Evolutionary conservation across 1,139 yeast species (phyloP).

Genomic region (Scheffersomyces illinoinensis): DNA sequence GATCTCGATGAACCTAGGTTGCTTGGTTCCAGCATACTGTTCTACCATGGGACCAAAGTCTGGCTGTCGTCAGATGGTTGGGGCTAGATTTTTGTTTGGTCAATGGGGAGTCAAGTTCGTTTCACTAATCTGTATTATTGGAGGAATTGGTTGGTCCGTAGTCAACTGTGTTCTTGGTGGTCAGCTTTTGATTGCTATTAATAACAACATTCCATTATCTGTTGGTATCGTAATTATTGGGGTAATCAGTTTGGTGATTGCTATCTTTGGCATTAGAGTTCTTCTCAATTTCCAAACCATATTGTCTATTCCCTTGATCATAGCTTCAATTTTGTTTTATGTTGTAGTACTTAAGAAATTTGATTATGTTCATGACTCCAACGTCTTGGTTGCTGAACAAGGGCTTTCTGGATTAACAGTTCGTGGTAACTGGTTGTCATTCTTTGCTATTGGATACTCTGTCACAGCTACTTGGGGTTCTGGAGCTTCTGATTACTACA

Average conservation of each 20-base stretch:
- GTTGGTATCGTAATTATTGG: conserved; percentile 35
- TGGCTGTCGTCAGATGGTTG: conserved; percentile 44
- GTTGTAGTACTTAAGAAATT: conserved; percentile 22
- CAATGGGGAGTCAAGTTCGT: conserved; percentile 40
- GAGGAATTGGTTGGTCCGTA: conserved; percentile 45
- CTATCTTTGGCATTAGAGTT: conserved; percentile 36
- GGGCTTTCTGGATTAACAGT: conserved; percentile 10
- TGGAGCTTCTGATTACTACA: conserved; percentile 30
- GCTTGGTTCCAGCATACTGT: conserved; percentile 41
- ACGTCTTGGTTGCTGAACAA: conserved; percentile 15
- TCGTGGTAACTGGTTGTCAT: conserved; percentile 27
- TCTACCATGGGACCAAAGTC: conserved; percentile 43
- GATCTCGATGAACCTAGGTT: conserved; percentile 33
- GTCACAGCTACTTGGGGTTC: conserved; percentile 31
- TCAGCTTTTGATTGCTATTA: conserved; percentile 31
- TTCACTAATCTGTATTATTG: conserved; percentile 33
- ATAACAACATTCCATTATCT: conserved; percentile 21
- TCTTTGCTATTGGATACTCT: conserved; percentile 27
- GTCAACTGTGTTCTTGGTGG: conserved; percentile 43
- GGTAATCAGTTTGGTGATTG: conserved; percentile 28
- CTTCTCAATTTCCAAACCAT: conserved; percentile 22
- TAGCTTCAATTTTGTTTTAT: conserved; percentile 22
- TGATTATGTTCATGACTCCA: conserved; percentile 12
- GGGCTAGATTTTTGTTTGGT: conserved; percentile 41
- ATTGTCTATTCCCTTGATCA: conserved; percentile 21